Percentiles rank a stretch among this genome's conserved stretches.
phyloP scores from a whole-genome alignment of 1,284 basidiomycete species.

The Apiotrichum gamsii region DNA sequence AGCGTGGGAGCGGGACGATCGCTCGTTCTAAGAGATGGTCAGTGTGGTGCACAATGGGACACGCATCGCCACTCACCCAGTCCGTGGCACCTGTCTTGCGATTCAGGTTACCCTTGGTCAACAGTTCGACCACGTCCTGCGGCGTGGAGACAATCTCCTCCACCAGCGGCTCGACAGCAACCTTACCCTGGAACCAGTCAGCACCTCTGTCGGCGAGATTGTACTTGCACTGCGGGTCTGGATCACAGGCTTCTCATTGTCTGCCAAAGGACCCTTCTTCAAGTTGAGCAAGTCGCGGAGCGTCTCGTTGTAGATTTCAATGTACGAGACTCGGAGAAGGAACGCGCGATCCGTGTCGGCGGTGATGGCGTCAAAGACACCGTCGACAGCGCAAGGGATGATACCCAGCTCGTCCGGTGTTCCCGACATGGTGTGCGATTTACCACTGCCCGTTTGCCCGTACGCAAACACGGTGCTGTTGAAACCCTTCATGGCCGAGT shows the following conservation, averaged over 20 bases:
- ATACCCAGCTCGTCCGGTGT: constrained; percentile 51
- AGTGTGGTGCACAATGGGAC: not conserved
- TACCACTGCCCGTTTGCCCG: constrained; percentile 50
- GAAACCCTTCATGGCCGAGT: constrained; percentile 54
- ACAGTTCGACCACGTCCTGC: constrained; percentile 49
- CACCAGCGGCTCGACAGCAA: constrained; percentile 50
- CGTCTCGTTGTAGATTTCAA: constrained; percentile 57
- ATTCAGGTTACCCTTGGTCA: constrained; percentile 50
- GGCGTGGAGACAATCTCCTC: constrained; percentile 53
- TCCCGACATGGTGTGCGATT: constrained; percentile 51
- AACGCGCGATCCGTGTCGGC: constrained; percentile 40
- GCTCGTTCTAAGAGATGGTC: constrained; percentile 47
- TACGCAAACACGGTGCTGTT: constrained; percentile 53
- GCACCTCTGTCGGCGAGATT: too few relatives aligned
- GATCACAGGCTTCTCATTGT: constrained; percentile 41
- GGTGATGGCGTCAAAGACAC: constrained; percentile 52
- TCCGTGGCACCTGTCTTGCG: constrained; percentile 54
- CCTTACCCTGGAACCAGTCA: constrained; percentile 46
- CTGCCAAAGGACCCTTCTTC: constrained; percentile 33
- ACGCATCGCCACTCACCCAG: constrained; percentile 42
- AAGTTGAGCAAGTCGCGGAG: constrained; percentile 51
- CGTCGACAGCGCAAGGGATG: constrained; percentile 53
- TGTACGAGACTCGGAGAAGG: constrained; percentile 54
- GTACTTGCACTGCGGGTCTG: constrained; percentile 44
- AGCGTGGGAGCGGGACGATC: constrained; percentile 52